Percentiles rank a stretch among this genome's conserved stretches.
These are phyloP conservation scores for Diplosphaera chodatii DNA, from an alignment of 139 green algal genomes.

Conservation along the genomic window DNA sequence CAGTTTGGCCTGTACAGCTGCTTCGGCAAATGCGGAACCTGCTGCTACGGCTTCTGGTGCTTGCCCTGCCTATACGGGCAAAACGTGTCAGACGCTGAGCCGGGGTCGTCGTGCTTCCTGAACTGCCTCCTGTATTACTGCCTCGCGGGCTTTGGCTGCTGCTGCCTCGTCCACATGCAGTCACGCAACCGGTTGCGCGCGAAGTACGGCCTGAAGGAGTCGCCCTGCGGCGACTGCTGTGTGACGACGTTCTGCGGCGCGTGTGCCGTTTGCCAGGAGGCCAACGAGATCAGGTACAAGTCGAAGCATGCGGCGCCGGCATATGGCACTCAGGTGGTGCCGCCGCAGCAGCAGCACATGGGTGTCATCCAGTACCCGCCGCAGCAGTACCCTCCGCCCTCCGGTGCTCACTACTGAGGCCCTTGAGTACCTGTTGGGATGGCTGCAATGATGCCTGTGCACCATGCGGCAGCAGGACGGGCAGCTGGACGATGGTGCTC, in stretches of 20 bases:
- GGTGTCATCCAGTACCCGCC: too few relatives aligned
- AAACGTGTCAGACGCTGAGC: neutral
- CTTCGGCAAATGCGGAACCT: too few relatives aligned
- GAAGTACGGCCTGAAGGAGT: neutral
- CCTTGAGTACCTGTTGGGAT: too few relatives aligned
- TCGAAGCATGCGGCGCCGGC: too few relatives aligned
- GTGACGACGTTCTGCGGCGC: neutral
- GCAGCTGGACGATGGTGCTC: too few relatives aligned
- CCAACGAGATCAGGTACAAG: neutral
- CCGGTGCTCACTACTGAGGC: too few relatives aligned
- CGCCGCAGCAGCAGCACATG: neutral
- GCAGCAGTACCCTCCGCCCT: neutral
- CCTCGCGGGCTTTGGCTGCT: neutral
- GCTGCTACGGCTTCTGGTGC: too few relatives aligned
- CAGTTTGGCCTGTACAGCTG: too few relatives aligned
- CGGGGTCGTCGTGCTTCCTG: neutral
- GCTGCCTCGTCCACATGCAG: neutral
- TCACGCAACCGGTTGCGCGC: neutral
- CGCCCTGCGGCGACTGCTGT: neutral
- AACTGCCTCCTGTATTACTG: neutral
- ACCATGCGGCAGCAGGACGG: too few relatives aligned
- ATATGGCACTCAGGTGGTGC: neutral
- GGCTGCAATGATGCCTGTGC: too few relatives aligned
- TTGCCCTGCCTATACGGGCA: neutral
- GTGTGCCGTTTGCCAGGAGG: neutral